phyloP scores from a whole-genome alignment of 78 protist species.

The Emiliania huxleyi region DNA sequence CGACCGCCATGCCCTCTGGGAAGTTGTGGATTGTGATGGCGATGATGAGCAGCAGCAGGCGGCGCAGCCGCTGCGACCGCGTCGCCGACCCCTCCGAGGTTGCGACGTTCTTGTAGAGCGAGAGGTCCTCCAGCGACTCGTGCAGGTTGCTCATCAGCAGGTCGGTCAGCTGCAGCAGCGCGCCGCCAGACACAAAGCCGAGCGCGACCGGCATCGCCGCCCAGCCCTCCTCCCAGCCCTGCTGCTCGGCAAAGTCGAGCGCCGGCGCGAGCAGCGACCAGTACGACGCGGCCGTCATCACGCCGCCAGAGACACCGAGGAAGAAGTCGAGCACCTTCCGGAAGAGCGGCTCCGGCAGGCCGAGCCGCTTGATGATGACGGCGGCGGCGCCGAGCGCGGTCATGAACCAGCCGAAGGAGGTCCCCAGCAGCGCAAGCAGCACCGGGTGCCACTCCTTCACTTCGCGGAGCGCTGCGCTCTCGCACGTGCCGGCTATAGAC shows the following conservation, averaged over 20 bases:
- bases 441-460: constrained; percentile 36
- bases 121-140: neutral
- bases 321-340: constrained; percentile 27
- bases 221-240: neutral
- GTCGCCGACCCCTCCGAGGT: neutral
- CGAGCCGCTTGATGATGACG: neutral
- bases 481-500: too few species aligned
- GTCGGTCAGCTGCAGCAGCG: neutral
- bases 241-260: constrained; percentile 35
- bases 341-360: neutral
- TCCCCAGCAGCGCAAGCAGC: constrained; percentile 34
- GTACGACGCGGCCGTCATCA: constrained; percentile 61
- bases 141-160: neutral
- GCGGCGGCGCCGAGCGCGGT: constrained; percentile 50
- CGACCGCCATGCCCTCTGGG: constrained; percentile 60
- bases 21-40: constrained; percentile 63
- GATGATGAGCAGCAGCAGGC: constrained; percentile 40
- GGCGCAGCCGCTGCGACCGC: neutral
- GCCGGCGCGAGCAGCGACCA: constrained; percentile 67
- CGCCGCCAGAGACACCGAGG: constrained; percentile 51
- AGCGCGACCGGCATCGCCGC: constrained; percentile 37
- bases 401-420: constrained; percentile 48
- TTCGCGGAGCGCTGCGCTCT: too few species aligned
- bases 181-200: constrained; percentile 45
- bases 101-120: neutral